phyloP scores from a whole-genome alignment of 352 stramenopile species.

The Phytophthora cryptogea region DNA sequence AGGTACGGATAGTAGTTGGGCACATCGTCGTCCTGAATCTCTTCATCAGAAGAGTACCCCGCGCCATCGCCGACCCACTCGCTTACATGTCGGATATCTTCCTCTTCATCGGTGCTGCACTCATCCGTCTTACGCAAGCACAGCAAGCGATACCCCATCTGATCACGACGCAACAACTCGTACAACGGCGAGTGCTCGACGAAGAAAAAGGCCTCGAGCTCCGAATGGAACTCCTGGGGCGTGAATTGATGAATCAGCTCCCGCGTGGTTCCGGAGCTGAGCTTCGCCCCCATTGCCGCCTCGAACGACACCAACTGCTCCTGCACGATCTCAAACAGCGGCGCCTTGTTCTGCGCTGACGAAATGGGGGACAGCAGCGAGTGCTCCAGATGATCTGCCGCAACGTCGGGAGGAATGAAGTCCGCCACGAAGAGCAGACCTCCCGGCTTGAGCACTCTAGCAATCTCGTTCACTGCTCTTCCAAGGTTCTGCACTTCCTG shows the following conservation, averaged over 20 bases:
- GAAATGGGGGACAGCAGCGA: constrained; percentile 45
- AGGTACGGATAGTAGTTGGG: constrained; percentile 80
- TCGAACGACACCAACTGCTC: constrained; percentile 54
- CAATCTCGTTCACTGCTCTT: constrained; percentile 52
- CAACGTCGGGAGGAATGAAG: constrained; percentile 57
- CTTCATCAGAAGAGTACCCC: constrained; percentile 46
- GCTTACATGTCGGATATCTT: constrained; percentile 38
- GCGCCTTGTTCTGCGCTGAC: constrained; percentile 29
- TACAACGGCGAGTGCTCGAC: constrained; percentile 52
- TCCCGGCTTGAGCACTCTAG: constrained; percentile 63
- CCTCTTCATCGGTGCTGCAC: constrained; percentile 30
- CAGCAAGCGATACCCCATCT: constrained; percentile 58
- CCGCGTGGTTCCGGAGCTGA: constrained; percentile 36
- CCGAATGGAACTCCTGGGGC: constrained; percentile 50
- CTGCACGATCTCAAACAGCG: constrained; percentile 52
- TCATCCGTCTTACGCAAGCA: constrained; percentile 49
- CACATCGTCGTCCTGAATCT: constrained; percentile 74
- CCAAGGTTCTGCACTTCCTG: constrained; percentile 63
- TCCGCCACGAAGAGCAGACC: constrained; percentile 69
- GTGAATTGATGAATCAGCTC: constrained; percentile 49
- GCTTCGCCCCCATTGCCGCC: constrained; percentile 45
- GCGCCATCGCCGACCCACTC: constrained; percentile 39
- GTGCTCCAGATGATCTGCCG: constrained; percentile 42
- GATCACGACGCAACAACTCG: constrained; percentile 46
- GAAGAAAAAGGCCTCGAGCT: constrained; percentile 62